Percentiles rank a stretch among this genome's conserved stretches.
These are phyloP conservation scores for Rhizophagus sp. DNA, from an alignment of 192 early-diverging fungal species.

Conservation along the genomic window DNA sequence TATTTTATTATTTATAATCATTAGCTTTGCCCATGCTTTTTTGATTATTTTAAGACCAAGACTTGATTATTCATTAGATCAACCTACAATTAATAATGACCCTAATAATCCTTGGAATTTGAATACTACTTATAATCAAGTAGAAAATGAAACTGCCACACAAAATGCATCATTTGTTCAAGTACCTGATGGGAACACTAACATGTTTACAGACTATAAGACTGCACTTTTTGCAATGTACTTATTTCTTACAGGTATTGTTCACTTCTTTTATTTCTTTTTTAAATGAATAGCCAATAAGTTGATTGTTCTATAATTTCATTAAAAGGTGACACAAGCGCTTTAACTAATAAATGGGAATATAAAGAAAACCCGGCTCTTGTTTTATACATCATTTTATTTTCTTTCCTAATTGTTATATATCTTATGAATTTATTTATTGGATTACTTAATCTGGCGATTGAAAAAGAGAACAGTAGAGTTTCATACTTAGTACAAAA, in stretches of 20 bases:
- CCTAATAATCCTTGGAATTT: conserved; percentile 9
- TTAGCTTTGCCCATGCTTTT: not conserved
- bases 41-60: not conserved
- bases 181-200: not conserved
- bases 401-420: no score
- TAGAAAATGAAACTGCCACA: not conserved
- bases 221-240: conserved; percentile 2
- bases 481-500: no score
- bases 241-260: not conserved
- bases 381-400: no score
- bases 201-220: not conserved
- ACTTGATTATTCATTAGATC: not conserved
- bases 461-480: no score
- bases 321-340: not conserved
- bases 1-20: not conserved
- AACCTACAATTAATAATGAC: not conserved
- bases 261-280: no score
- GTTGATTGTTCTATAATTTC: not conserved
- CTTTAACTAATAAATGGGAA: no score
- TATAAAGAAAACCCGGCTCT: no score
- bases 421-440: no score
- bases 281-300: no score
- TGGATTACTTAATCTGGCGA: no score
- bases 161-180: not conserved
- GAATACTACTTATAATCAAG: not conserved